phyloP scores from a whole-genome alignment of 2,329 filamentous ascomycete species.

The Aspergillus ochraceus region DNA sequence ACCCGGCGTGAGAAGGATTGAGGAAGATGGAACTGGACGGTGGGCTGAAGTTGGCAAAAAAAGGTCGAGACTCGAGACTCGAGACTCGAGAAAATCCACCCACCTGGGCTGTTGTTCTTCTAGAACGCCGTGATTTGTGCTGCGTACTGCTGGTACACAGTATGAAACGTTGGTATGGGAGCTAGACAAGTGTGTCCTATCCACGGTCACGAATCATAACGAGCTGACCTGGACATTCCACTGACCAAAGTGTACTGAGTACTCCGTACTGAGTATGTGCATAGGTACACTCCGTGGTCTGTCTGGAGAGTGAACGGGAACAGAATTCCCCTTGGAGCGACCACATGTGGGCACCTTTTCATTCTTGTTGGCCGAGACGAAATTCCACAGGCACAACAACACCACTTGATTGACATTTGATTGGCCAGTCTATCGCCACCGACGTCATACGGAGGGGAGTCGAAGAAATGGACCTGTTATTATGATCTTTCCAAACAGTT shows the following conservation, averaged over 20 bases:
- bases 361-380: too few species aligned
- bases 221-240: neutral
- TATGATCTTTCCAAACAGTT: too few species aligned
- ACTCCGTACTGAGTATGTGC: too few species aligned
- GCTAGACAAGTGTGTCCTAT: constrained; percentile 2
- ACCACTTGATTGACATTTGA: neutral
- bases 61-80: constrained; percentile 2
- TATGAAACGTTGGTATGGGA: constrained; percentile 11
- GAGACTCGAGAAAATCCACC: neutral
- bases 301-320: too few species aligned
- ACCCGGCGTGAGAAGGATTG: neutral
- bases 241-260: too few species aligned
- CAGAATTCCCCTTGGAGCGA: too few species aligned
- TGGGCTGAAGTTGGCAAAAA: neutral
- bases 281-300: too few species aligned
- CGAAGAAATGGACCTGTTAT: neutral
- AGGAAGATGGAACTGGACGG: neutral
- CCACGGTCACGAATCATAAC: neutral
- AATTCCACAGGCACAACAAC: neutral
- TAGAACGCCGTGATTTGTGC: constrained; percentile 1
- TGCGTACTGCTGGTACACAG: neutral
- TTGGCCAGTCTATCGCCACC: constrained; percentile 1
- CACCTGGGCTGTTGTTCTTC: neutral
- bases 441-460: constrained; percentile 1
- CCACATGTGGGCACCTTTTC: too few species aligned